Evolutionary conservation across 805 yeast species (phyloP).

Genomic region (Yarrowia sp.): DNA sequence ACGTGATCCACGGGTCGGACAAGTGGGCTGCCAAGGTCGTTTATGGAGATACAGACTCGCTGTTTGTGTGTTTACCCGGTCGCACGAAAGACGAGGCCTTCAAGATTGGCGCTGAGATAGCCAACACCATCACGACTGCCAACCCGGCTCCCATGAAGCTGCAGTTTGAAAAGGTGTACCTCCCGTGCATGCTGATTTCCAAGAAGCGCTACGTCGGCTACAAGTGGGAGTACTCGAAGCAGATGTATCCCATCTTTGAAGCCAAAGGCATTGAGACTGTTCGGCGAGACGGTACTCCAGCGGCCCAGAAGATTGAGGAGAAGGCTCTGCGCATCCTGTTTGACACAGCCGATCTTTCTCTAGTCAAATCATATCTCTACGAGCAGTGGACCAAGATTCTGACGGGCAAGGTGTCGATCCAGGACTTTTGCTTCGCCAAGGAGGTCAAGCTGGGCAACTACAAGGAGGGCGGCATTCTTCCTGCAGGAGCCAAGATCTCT

Average conservation of each 20-base stretch:
- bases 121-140: conserved; percentile 55
- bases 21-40: conserved; percentile 89
- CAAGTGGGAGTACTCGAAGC: conserved; percentile 60
- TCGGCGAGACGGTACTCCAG: conserved; percentile 91
- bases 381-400: conserved; percentile 66
- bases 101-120: conserved; percentile 66
- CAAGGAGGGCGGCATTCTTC: conserved; percentile 66
- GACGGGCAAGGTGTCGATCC: conserved; percentile 60
- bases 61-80: conserved; percentile 89
- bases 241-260: conserved; percentile 67
- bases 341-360: conserved; percentile 66
- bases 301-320: conserved; percentile 80
- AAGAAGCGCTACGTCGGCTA: conserved; percentile 93
- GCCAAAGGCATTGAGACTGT: conserved; percentile 97
- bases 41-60: conserved; percentile 94
- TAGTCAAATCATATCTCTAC: conserved; percentile 62
- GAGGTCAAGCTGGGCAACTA: conserved; percentile 85
- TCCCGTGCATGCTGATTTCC: conserved; percentile 76
- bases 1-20: conserved; percentile 55
- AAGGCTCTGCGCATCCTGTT: conserved; percentile 65
- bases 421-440: conserved; percentile 88
- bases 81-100: conserved; percentile 75
- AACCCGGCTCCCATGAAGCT: conserved; percentile 81
- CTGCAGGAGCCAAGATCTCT: conserved; percentile 91
- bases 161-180: conserved; percentile 90